Evolutionary conservation across 106 monocot species (phyloP).

Genomic region (Vanilla planifolia): DNA sequence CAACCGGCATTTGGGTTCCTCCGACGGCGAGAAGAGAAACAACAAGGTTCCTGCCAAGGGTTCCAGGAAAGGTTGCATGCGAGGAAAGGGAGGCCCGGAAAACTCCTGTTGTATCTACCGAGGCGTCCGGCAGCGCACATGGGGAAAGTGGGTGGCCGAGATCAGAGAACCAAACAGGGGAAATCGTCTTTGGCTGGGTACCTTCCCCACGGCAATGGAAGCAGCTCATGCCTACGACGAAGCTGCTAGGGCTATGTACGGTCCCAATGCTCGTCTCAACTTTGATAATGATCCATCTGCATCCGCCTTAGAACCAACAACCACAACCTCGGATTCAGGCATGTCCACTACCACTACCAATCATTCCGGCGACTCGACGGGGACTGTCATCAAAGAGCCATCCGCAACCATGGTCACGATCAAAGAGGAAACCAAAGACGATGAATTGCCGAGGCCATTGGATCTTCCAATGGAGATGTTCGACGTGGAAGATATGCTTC

Average conservation of each 20-base stretch:
- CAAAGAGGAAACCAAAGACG: background rate
- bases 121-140: constrained; percentile 80
- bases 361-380: constrained; percentile 11
- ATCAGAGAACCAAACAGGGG: constrained; percentile 74
- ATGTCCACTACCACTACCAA: constrained; percentile 7
- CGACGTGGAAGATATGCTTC: constrained; percentile 30
- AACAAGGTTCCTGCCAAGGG: constrained; percentile 65
- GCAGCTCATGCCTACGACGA: constrained; percentile 79
- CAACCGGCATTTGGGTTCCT: background rate
- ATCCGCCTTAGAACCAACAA: background rate
- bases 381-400: background rate
- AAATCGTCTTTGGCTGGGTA: constrained; percentile 75
- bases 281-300: constrained; percentile 9
- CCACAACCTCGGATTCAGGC: constrained; percentile 7
- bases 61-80: constrained; percentile 80
- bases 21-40: background rate
- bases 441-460: background rate
- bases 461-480: constrained; percentile 31
- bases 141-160: constrained; percentile 96
- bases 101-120: constrained; percentile 53
- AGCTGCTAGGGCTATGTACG: constrained; percentile 76
- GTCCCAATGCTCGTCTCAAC: constrained; percentile 56
- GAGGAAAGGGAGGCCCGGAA: constrained; percentile 85
- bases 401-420: background rate
- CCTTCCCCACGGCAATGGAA: constrained; percentile 50